Conservation (phyloP, 495 filamentous ascomycete genomes). For the Lepidopterella palustris region DNA sequence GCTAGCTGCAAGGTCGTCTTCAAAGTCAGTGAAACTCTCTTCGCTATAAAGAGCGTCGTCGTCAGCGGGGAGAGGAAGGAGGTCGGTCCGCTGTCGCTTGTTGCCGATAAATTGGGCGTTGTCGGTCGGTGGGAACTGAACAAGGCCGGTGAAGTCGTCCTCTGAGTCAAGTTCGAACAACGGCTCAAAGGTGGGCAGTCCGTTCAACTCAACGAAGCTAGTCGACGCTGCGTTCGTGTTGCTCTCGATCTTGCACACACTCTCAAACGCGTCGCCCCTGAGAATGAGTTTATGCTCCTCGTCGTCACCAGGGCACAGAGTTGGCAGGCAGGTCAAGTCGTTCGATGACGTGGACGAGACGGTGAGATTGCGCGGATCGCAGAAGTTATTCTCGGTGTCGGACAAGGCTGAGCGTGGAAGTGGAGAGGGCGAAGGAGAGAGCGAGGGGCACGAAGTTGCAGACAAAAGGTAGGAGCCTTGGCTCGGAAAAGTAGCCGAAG, state of each 20-base stretch:
- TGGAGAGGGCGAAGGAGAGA: conserved; percentile 75
- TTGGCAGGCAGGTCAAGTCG: conserved; percentile 64
- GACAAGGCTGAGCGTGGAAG: conserved; percentile 63
- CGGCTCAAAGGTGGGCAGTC: conserved; percentile 72
- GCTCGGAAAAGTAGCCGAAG: conserved; percentile 42
- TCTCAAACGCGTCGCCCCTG: conserved; percentile 47
- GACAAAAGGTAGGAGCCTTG: conserved; percentile 68
- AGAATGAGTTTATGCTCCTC: conserved; percentile 70
- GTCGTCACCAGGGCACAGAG: conserved; percentile 63
- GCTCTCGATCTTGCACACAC: conserved; percentile 46
- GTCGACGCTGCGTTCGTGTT: conserved; percentile 40
- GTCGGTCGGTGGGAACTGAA: conserved; percentile 58
- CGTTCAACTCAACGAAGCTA: conserved; percentile 50
- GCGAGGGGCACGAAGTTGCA: conserved; percentile 71
- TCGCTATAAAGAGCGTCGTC: conserved; percentile 71
- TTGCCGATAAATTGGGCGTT: conserved; percentile 60
- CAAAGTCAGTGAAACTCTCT: conserved; percentile 69
- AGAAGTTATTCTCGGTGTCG: conserved; percentile 74
- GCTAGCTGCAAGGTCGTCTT: conserved; percentile 53
- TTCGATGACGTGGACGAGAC: conserved; percentile 53
- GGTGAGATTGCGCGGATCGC: conserved; percentile 86
- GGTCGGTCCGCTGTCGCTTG: conserved; percentile 71
- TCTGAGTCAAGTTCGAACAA: conserved; percentile 90
- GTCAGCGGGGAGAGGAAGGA: conserved; percentile 51
- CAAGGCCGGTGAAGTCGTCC: conserved; percentile 76